phyloP scores from a whole-genome alignment of 2,329 filamentous ascomycete species.

The Elsinoe fawcettii region DNA sequence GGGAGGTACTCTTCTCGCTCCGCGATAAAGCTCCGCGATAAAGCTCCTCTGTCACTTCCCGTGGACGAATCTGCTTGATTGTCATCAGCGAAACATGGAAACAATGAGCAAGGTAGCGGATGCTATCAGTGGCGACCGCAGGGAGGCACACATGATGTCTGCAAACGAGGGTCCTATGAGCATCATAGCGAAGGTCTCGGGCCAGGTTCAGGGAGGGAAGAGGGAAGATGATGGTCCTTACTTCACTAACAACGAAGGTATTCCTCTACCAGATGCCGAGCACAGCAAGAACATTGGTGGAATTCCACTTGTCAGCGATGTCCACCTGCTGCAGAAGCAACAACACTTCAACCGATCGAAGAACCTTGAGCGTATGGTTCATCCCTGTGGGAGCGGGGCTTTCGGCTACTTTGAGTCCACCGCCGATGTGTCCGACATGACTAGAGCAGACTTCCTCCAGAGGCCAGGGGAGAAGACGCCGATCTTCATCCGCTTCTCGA shows the following conservation, averaged over 20 bases:
- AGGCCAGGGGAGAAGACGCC: constrained; percentile 37
- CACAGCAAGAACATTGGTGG: constrained; percentile 49
- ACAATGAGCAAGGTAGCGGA: constrained; percentile 1
- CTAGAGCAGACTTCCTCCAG: constrained; percentile 37
- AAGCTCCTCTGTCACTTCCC: too few species aligned
- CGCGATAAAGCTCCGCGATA: too few species aligned
- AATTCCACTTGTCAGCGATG: constrained; percentile 44
- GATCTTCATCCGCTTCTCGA: constrained; percentile 39
- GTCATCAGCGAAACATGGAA: neutral
- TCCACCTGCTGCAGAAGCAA: constrained; percentile 48
- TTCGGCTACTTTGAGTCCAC: constrained; percentile 43
- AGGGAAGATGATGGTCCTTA: constrained; percentile 44
- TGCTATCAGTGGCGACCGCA: neutral
- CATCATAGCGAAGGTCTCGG: constrained; percentile 45
- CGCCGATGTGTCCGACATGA: constrained; percentile 30
- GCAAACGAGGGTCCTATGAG: constrained; percentile 47
- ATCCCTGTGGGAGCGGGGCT: constrained; percentile 38
- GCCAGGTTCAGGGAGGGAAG: constrained; percentile 39
- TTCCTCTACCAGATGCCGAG: constrained; percentile 42
- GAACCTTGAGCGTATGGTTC: constrained; percentile 41
- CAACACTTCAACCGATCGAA: constrained; percentile 52
- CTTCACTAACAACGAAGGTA: constrained; percentile 50
- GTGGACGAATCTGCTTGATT: too few species aligned
- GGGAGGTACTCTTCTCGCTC: too few species aligned
- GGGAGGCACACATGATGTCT: constrained; percentile 34